Evolutionary conservation across 371 early-diverging fungal species (phyloP).

Genomic region (Capillidium heterosporum): DNA sequence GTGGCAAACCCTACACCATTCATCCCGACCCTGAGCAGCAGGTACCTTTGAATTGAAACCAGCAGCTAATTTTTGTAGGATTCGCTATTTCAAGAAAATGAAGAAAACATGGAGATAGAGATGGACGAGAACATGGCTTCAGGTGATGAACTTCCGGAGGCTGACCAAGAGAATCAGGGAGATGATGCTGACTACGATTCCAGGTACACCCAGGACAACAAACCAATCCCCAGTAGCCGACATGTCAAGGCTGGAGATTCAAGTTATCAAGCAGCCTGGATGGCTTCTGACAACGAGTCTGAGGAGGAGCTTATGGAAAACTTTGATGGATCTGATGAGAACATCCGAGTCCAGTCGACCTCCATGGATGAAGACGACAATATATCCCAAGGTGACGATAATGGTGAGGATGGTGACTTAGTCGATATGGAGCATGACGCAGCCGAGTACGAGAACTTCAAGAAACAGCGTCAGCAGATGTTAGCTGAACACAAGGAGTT

Average conservation of each 20-base stretch:
- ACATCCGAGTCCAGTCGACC: too few relatives aligned
- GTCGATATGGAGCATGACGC: too few relatives aligned
- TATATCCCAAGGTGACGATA: conserved; percentile 18
- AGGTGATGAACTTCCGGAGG: conserved; percentile 76
- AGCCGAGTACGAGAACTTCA: conserved; percentile 17
- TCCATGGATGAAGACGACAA: conserved; percentile 24
- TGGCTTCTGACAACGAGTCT: conserved; percentile 49
- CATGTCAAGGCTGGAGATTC: conserved; percentile 91
- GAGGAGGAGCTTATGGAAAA: conserved; percentile 31
- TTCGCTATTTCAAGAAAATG: conserved; percentile 60
- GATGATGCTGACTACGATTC: conserved; percentile 10
- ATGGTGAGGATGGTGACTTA: too few relatives aligned
- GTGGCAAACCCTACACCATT: too few relatives aligned
- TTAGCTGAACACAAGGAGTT: conserved; percentile 62
- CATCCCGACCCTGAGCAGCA: too few relatives aligned
- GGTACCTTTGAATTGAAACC: too few relatives aligned
- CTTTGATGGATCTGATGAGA: conserved; percentile 5
- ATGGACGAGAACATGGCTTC: conserved; percentile 98
- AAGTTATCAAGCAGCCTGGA: conserved; percentile 94
- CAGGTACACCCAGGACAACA: conserved; percentile 1
- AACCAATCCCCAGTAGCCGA: conserved; percentile 23
- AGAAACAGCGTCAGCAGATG: conserved; percentile 41
- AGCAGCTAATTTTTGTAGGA: conserved; percentile 32
- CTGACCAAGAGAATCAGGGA: conserved; percentile 21
- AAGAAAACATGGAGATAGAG: conserved; percentile 70